These are phyloP conservation scores for Fusarium redolens DNA, from an alignment of 2,329 filamentous ascomycete genomes.

Conservation along the genomic window DNA sequence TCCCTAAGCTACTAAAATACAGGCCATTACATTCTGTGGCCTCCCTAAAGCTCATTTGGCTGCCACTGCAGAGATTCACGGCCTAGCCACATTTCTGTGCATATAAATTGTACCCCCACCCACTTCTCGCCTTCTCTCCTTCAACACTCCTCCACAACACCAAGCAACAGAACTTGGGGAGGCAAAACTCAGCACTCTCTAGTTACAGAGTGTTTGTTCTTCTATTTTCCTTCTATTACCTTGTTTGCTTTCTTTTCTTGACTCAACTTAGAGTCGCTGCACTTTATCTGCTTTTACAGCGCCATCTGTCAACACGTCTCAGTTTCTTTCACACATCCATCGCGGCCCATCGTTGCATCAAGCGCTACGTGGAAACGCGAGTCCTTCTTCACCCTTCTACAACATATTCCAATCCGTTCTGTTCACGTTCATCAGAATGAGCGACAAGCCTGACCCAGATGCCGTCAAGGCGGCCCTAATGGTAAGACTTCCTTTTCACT, in stretches of 20 bases:
- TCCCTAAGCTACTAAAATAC: not conserved
- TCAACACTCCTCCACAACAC: not conserved
- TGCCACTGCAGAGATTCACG: not conserved
- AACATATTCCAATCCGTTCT: not conserved
- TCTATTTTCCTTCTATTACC: not conserved
- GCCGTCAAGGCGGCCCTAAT: slow-evolving; percentile 15
- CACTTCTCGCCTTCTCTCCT: not conserved
- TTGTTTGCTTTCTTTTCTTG: not conserved
- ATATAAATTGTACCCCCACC: slow-evolving; percentile 14
- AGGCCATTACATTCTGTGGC: not conserved
- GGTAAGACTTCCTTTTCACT: slow-evolving; percentile 22
- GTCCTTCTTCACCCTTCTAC: not conserved
- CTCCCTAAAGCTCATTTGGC: not conserved
- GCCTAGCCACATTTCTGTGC: not conserved
- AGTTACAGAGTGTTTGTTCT: too few relatives aligned
- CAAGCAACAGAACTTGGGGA: not conserved
- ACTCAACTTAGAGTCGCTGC: not conserved
- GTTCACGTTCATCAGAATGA: slow-evolving; percentile 21
- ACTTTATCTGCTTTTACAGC: not conserved
- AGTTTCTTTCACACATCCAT: not conserved
- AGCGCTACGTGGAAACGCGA: not conserved
- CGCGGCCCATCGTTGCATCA: not conserved
- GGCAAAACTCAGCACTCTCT: too few relatives aligned
- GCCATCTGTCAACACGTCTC: not conserved
- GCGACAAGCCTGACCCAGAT: slow-evolving; percentile 11